Evolutionary conservation across 208 protist genomes (phyloP), one percentile per base, ranked within the genome.

Genomic region (Trypanosomatidae sp.): DNA sequence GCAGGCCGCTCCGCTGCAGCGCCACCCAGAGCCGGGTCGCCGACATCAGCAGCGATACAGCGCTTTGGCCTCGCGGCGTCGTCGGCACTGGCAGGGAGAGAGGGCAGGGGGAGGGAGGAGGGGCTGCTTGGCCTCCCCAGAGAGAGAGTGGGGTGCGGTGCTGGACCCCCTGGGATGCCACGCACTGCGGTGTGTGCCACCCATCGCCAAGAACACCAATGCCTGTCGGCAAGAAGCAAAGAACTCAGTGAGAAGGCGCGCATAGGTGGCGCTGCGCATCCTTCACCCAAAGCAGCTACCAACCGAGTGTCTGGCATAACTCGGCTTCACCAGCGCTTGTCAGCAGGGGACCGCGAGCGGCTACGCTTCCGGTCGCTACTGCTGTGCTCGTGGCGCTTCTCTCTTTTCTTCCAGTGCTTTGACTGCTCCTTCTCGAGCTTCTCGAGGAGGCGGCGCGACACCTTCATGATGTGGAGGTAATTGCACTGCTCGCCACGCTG

Each of bases 401-500:
- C 80, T 22, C 87, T 86, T 52, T 86, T 81, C 33, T 79, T 85
- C 88, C 90, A 95, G 77, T 82, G 89, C 83, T 94, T 95, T 9
- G 62, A 47, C 84, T 97, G 92, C 80, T 97, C 89, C 75, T 87
- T 86, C 83, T 93, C 86, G 5, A 97, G 74, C 80, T 93, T 95
- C 68, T 94, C 88, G 72, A 93, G 78, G 41, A 97, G 82, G 66
- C 88, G 88, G 22, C 91, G 89, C 15, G 90, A 94, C 39, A 97
- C 89, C 60, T 93, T 95, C 84, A 98, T 96, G 50, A 99, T 88
- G 83, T 99, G 98, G 69, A 99, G 91, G 79, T 99, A 99, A 87
- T 99, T 99, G 89, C 99, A 99, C 83, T 99, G 97, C 39, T 88
- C 85, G 10, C 97, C 98, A 50, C 98, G 92, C 30, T 70, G 73